Conservation (phyloP, 176 grass and related monocot species). For the Oryza nivara region DNA sequence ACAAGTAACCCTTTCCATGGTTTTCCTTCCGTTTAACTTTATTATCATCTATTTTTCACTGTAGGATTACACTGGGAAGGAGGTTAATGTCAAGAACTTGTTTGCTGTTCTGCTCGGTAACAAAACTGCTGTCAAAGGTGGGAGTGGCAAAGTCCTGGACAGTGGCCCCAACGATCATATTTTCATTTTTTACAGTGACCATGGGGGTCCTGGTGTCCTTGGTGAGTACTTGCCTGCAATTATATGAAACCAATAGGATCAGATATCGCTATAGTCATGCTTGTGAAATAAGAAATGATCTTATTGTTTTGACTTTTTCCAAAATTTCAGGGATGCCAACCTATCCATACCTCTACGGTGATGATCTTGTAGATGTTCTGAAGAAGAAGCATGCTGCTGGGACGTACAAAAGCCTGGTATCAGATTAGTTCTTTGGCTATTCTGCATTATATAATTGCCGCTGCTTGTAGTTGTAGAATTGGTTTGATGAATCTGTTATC, state of each 20-base stretch:
- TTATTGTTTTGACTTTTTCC: slow-evolving; percentile 21
- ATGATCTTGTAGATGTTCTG: slow-evolving; percentile 74
- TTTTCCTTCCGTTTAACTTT: slow-evolving; percentile 17
- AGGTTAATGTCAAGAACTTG: slow-evolving; percentile 81
- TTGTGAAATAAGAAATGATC: slow-evolving; percentile 15
- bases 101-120: slow-evolving; percentile 90
- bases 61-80: slow-evolving; percentile 90
- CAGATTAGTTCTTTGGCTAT: slow-evolving; percentile 24
- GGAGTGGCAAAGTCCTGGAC: slow-evolving; percentile 89
- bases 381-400: slow-evolving; percentile 91
- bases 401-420: slow-evolving; percentile 98
- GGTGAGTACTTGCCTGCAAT: slow-evolving; percentile 56
- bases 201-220: slow-evolving; percentile 90
- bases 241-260: slow-evolving; percentile 26
- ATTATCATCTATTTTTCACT: slow-evolving; percentile 4
- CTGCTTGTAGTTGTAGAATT: slow-evolving; percentile 34
- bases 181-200: slow-evolving; percentile 94
- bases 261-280: background rate
- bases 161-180: slow-evolving; percentile 97
- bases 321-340: slow-evolving; percentile 87
- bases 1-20: background rate
- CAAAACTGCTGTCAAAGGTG: slow-evolving; percentile 81
- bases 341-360: slow-evolving; percentile 87
- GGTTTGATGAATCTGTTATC: slow-evolving; percentile 33
- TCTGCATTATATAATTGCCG: slow-evolving; percentile 11